Base-by-base conservation (phyloP, 2,329 filamentous ascomycete species). In the Ophiostoma triangulosporum region DNA sequence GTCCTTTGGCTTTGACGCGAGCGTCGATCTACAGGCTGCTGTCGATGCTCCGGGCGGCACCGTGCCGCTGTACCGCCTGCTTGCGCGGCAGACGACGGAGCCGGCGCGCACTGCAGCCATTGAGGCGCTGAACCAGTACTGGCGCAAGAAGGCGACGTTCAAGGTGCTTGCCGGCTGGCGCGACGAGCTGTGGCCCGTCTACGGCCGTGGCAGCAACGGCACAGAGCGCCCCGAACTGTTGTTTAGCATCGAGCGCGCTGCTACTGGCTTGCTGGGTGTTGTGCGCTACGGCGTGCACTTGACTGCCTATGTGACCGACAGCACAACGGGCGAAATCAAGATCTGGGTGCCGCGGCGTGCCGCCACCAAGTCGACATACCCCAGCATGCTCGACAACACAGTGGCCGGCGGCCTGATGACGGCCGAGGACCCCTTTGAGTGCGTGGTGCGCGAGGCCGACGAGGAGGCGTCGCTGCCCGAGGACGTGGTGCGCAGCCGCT, bases 301-400 rank as follows among this genome's bases (percentile, higher is more conserved):
- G 77, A 86, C 80, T 27, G 86, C 79, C 5, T 95, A 86, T 62
- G 76, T 84, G 15, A 63, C 64, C 5, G 67, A 66, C 70, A 74
- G 36, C 66, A 65, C 22, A 4, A 49, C 36, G 2, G 69, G 62
- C 43, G 66, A 57, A 36, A 67, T 75, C 51, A 83, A 82, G 62
- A 74, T 98, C 38, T 97, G 93, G 91, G 79, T 95, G 1, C 86
- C 93, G 3, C 77, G 83, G 46, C 77, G 93, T 9, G 79, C 89
- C 12, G 73, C 73, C 50, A 78, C 73, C 55, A 98, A 97, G 72
- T 80, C 86, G 60, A 96, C 89, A 0, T 98, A 91, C 64, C 84
- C 85, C 0, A 78, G 85, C n/a, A 90, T 96, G 77, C 73, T 98
- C 59, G 93, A 98, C 68, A 98, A 97, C 66, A 89, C 89, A 1